Conservation (phyloP, 1,284 basidiomycete genomes). For the Neonothopanus nambi region DNA sequence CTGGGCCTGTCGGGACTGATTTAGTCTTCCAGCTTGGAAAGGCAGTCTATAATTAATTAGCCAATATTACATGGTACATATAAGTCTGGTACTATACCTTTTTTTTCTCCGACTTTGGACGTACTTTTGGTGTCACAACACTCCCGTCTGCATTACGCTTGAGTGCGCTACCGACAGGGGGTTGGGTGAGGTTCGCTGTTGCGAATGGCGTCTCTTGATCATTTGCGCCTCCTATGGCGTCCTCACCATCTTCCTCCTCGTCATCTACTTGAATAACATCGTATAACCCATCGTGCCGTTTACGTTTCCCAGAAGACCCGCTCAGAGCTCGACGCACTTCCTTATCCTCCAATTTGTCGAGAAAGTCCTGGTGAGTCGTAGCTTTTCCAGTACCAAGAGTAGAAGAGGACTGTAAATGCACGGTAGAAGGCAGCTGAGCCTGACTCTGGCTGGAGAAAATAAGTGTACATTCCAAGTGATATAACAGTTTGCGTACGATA, state of each 20-base stretch:
- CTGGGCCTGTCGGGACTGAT: slow-evolving; percentile 15
- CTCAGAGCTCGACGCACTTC: slow-evolving; percentile 55
- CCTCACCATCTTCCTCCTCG: slow-evolving; percentile 29
- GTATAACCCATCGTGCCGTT: slow-evolving; percentile 38
- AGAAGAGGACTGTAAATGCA: slow-evolving; percentile 72
- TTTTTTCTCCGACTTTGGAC: slow-evolving; percentile 38
- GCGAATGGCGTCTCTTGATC: slow-evolving; percentile 1
- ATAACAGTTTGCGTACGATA: slow-evolving; percentile 56
- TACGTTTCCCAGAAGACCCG: slow-evolving; percentile 47
- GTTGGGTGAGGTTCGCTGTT: background rate
- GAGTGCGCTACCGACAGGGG: slow-evolving; percentile 57
- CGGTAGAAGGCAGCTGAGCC: slow-evolving; percentile 56
- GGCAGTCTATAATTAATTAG: slow-evolving; percentile 30
- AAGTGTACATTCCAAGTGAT: slow-evolving; percentile 18
- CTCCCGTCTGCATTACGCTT: slow-evolving; percentile 61
- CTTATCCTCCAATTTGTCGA: slow-evolving; percentile 62
- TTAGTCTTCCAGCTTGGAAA: slow-evolving; percentile 44
- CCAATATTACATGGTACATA: too few relatives aligned
- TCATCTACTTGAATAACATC: slow-evolving; percentile 25
- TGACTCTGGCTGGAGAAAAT: slow-evolving; percentile 65
- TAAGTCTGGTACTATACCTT: slow-evolving; percentile 50
- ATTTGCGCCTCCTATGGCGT: slow-evolving; percentile 35
- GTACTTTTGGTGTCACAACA: slow-evolving; percentile 45
- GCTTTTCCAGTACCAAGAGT: slow-evolving; percentile 73
- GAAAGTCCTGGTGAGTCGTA: slow-evolving; percentile 57